phyloP scores from a whole-genome alignment of 768 basidiomycete genomes.

The Coprinopsis cinerea region DNA sequence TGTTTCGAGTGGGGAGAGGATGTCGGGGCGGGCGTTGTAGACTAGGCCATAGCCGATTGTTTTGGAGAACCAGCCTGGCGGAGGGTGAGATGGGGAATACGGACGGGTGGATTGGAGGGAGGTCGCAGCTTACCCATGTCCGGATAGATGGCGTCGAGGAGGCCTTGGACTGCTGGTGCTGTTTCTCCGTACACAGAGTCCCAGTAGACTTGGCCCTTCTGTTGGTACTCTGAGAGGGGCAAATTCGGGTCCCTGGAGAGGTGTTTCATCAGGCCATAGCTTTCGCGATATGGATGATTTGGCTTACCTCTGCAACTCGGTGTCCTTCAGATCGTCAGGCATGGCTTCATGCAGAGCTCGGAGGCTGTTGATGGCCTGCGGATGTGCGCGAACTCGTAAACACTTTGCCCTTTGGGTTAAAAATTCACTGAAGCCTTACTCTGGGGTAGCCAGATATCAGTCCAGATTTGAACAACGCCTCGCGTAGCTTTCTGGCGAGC shows the following conservation, averaged over 20 bases:
- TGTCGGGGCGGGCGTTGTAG: slow-evolving; percentile 40
- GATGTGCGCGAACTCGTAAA: neutral
- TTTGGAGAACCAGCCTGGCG: slow-evolving; percentile 47
- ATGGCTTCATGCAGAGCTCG: slow-evolving; percentile 43
- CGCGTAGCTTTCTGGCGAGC: slow-evolving; percentile 52
- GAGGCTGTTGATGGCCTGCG: slow-evolving; percentile 54
- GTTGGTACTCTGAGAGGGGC: slow-evolving; percentile 38
- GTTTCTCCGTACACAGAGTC: slow-evolving; percentile 51
- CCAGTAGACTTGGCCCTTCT: slow-evolving; percentile 39
- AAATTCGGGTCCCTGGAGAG: slow-evolving; percentile 32
- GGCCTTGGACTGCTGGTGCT: slow-evolving; percentile 36
- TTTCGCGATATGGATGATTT: neutral
- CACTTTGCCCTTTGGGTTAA: neutral
- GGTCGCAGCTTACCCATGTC: slow-evolving; percentile 47
- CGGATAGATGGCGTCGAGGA: slow-evolving; percentile 51
- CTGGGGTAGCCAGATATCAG: slow-evolving; percentile 52
- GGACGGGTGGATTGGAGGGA: neutral
- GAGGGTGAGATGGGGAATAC: neutral
- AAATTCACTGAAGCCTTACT: slow-evolving; percentile 25
- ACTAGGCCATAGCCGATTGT: slow-evolving; percentile 51
- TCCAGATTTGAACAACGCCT: slow-evolving; percentile 58
- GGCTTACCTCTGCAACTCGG: slow-evolving; percentile 38
- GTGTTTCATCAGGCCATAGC: neutral
- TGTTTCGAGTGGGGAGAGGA: slow-evolving; percentile 47
- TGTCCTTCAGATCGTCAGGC: slow-evolving; percentile 48